Evolutionary conservation across 2,329 filamentous ascomycete genomes (phyloP), one percentile per base, ranked within the genome.

Genomic region (Lecanoromycetidae sp.): DNA sequence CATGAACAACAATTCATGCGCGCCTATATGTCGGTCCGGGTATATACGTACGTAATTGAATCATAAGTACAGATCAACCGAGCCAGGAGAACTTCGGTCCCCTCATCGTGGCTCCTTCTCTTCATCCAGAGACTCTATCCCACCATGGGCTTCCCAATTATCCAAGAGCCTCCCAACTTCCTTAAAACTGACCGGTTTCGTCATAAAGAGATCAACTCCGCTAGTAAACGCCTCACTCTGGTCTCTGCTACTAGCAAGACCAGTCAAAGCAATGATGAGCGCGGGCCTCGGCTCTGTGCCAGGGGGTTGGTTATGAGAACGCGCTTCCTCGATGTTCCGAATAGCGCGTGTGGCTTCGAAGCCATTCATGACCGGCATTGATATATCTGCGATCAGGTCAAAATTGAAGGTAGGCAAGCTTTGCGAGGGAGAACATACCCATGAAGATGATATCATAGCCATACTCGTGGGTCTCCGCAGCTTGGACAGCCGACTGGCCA

Each of bases 291-390:
- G 35, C 7, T 26, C 10, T 29, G 35, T 27, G 13, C 26, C 39
- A 5, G 43, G 32, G 1, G 30, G 25, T 1, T 30, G n/a, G 15
- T 39, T 38, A 22, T 36, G 41, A 20, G 25, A 26, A 17, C 55
- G 50, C 2, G 46, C 46, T n/a, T 44, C 43, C 37, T 61, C 58
- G 41, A 58, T 46, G 5, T 54, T 54, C 30, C 69, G 66, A 41
- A 72, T 71, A 7, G 59, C 57, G 12, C 59, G 57, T 1, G 69
- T 71, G 6, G 69, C 68, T 29, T 61, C 58, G 45, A 71, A 58
- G 2, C 69, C 69, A 49, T 70, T 61, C 61, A 71, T 61, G 3
- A 70, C 58, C 1, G 68, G 68, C 68, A 71, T 71, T 40, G 58
- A 64, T 42, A 71, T 65, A 46, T 71, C 68, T 51, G 25, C 10